Evolutionary conservation across 2,329 filamentous ascomycete species (phyloP).

Genomic region (Phialophora chinensis): DNA sequence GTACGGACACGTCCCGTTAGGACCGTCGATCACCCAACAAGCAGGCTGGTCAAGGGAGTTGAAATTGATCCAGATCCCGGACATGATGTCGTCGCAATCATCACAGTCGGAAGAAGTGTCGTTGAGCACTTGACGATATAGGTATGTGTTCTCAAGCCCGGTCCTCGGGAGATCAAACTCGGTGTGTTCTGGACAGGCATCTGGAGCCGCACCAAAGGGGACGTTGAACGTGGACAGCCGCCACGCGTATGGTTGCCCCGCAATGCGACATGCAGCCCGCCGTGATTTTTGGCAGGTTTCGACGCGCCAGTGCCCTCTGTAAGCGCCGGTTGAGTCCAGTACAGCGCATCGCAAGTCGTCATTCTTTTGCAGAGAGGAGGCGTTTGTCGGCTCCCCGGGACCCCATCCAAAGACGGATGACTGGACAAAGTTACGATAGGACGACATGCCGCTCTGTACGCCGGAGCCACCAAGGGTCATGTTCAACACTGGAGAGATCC

Average conservation of each 20-base stretch:
- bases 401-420: conserved; percentile 67
- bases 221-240: conserved; percentile 52
- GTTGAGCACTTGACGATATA: conserved; percentile 53
- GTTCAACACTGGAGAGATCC: conserved; percentile 66
- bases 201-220: conserved; percentile 52
- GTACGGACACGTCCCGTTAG: conserved; percentile 66
- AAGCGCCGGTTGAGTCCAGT: conserved; percentile 51
- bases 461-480: conserved; percentile 55
- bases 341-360: conserved; percentile 61
- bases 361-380: conserved; percentile 40
- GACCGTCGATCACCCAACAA: conserved; percentile 67
- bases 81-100: conserved; percentile 28
- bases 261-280: conserved; percentile 63
- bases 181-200: conserved; percentile 57
- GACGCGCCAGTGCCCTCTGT: conserved; percentile 63
- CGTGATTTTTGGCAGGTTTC: conserved; percentile 60
- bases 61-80: conserved; percentile 63
- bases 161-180: conserved; percentile 65
- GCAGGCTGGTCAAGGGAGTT: conserved; percentile 62
- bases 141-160: conserved; percentile 67
- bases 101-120: conserved; percentile 40
- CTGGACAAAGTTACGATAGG: conserved; percentile 58
- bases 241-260: conserved; percentile 64
- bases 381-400: conserved; percentile 60
- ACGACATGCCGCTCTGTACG: conserved; percentile 44